These are phyloP conservation scores for Plasmopara viticola DNA, from an alignment of 352 stramenopile genomes.

Conservation along the genomic window DNA sequence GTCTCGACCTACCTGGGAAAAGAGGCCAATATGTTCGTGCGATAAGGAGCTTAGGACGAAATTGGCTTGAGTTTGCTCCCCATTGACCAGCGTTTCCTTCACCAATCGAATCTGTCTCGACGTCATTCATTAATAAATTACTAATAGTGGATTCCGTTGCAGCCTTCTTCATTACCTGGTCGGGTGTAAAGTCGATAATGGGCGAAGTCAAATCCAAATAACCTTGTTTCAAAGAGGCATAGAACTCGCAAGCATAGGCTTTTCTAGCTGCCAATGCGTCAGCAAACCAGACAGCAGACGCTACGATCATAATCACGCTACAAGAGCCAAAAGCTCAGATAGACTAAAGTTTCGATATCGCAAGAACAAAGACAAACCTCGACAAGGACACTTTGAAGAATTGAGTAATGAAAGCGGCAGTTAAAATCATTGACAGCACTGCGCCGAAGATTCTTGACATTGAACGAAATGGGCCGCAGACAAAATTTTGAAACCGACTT, in stretches of 20 bases:
- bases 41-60: slow-evolving; percentile 79
- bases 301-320: slow-evolving; percentile 59
- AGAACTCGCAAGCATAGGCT: slow-evolving; percentile 84
- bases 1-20: slow-evolving; percentile 40
- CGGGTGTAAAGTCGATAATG: slow-evolving; percentile 75
- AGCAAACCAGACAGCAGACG: slow-evolving; percentile 55
- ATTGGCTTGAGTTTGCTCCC: slow-evolving; percentile 80
- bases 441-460: slow-evolving; percentile 71
- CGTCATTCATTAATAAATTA: slow-evolving; percentile 1
- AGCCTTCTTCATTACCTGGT: slow-evolving; percentile 42
- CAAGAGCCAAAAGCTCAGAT: not conserved
- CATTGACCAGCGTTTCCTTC: slow-evolving; percentile 69
- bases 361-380: slow-evolving; percentile 21
- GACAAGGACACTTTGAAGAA: slow-evolving; percentile 45
- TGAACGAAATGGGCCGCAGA: slow-evolving; percentile 73
- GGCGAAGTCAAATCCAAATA: slow-evolving; percentile 78
- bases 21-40: slow-evolving; percentile 65
- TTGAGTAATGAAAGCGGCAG: slow-evolving; percentile 32
- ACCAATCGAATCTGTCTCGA: slow-evolving; percentile 56
- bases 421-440: slow-evolving; percentile 65
- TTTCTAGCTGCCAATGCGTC: slow-evolving; percentile 68
- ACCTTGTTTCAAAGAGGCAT: slow-evolving; percentile 71
- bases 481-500: slow-evolving; percentile 72
- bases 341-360: not conserved
- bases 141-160: not conserved